A percentile compares a stretch with the other conserved stretches of the same genome.
Evolutionary conservation across 2,329 filamentous ascomycete species (phyloP).

Genomic region (Ceratocystis diversiconidia): DNA sequence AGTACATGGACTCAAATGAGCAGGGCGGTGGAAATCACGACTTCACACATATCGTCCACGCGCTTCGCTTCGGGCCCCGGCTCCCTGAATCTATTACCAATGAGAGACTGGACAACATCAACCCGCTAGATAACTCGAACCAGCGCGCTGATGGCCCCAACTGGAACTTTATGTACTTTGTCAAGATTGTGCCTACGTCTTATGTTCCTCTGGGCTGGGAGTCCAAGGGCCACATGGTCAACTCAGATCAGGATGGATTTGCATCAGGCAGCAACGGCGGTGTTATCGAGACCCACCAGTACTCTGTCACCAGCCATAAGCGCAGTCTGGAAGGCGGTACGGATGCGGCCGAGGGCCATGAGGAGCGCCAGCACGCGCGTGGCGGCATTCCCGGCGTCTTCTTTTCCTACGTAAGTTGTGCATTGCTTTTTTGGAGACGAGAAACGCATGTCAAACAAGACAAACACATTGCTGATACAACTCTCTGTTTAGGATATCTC

Average conservation of each 20-base stretch:
- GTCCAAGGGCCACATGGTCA: slow-evolving; percentile 32
- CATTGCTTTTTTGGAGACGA: background rate
- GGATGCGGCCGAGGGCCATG: slow-evolving; percentile 75
- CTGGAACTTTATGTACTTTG: slow-evolving; percentile 98
- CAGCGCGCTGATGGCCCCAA: slow-evolving; percentile 69
- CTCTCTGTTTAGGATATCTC: slow-evolving; percentile 62
- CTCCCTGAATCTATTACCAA: slow-evolving; percentile 54
- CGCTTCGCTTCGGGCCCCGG: slow-evolving; percentile 83
- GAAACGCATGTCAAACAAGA: too few species aligned
- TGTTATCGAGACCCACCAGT: slow-evolving; percentile 94
- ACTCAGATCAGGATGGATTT: slow-evolving; percentile 48
- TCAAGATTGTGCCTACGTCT: slow-evolving; percentile 94
- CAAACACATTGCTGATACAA: slow-evolving; percentile 1
- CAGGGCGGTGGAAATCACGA: slow-evolving; percentile 54
- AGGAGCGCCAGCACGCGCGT: slow-evolving; percentile 75
- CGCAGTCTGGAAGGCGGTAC: slow-evolving; percentile 71
- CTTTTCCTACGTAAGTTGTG: slow-evolving; percentile 75
- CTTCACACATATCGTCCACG: slow-evolving; percentile 79
- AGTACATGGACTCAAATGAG: slow-evolving; percentile 60
- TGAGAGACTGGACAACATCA: slow-evolving; percentile 41
- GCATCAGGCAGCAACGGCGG: slow-evolving; percentile 55
- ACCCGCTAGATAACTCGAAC: slow-evolving; percentile 63
- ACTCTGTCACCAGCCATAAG: slow-evolving; percentile 94
- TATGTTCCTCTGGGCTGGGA: slow-evolving; percentile 90
- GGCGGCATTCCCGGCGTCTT: slow-evolving; percentile 96